Conservation (phyloP, 2,329 filamentous ascomycete species). For the Neopestalotiopsis sp. region DNA sequence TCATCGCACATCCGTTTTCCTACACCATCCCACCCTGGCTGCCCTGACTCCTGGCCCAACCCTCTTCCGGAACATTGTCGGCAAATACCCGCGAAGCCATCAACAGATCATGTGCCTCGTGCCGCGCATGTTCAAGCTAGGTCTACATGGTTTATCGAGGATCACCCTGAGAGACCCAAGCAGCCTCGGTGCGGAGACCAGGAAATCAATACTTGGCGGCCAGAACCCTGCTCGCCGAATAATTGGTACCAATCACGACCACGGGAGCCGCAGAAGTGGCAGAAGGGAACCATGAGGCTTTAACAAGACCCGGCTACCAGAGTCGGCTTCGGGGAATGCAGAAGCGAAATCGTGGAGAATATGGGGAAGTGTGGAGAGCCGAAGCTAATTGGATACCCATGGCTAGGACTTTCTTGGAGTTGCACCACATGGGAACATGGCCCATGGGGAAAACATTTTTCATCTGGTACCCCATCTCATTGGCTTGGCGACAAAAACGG, state of each 20-base stretch:
- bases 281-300: neutral
- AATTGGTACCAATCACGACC: neutral
- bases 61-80: neutral
- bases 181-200: neutral
- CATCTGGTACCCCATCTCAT: neutral
- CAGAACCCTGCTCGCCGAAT: neutral
- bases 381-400: neutral
- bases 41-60: neutral
- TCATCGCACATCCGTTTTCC: neutral
- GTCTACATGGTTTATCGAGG: neutral
- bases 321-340: slow-evolving; percentile 2
- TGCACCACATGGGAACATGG: neutral
- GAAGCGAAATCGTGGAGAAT: slow-evolving; percentile 4
- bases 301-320: neutral
- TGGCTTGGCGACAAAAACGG: neutral
- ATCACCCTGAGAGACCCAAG: neutral
- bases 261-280: neutral
- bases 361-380: neutral
- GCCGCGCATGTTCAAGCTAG: slow-evolving; percentile 1
- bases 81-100: neutral
- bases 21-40: neutral
- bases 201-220: neutral
- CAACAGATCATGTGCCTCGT: neutral
- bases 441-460: too few species aligned
- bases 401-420: neutral